Conservation (phyloP, 768 basidiomycete species). For the Phanerochaete sordida region DNA sequence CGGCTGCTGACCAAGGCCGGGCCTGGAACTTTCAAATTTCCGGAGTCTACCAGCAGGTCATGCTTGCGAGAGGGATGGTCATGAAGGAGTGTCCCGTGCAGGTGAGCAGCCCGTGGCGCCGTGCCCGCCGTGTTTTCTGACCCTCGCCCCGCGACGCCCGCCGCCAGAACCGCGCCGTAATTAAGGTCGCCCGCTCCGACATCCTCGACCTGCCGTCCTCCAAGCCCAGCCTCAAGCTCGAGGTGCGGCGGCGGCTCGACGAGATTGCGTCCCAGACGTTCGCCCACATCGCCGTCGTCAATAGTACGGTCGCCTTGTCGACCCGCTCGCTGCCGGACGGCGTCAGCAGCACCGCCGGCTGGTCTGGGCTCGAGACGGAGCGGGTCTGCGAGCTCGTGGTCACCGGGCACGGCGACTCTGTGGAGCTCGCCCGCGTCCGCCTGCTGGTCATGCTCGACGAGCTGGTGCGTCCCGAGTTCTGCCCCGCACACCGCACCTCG, state of each 20-base stretch:
- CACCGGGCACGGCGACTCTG: constrained; percentile 84
- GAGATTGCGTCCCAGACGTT: constrained; percentile 91
- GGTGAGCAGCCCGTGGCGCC: constrained; percentile 36
- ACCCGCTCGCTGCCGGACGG: constrained; percentile 76
- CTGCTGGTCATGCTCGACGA: constrained; percentile 94
- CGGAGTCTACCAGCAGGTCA: constrained; percentile 90
- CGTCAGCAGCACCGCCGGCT: constrained; percentile 72
- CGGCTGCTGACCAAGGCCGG: constrained; percentile 64
- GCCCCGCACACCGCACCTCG: constrained; percentile 4
- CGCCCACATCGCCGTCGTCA: constrained; percentile 92
- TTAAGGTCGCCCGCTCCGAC: constrained; percentile 90
- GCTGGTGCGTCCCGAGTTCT: constrained; percentile 55
- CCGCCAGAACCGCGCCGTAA: constrained; percentile 71
- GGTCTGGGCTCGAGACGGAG: constrained; percentile 92
- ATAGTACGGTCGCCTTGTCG: constrained; percentile 72
- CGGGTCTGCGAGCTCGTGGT: constrained; percentile 91
- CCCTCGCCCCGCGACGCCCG: constrained; percentile 14
- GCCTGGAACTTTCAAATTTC: constrained; percentile 90
- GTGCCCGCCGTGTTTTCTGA: constrained; percentile 6
- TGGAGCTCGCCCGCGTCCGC: constrained; percentile 87
- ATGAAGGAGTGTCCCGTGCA: constrained; percentile 87
- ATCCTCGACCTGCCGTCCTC: constrained; percentile 83
- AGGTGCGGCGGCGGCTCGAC: constrained; percentile 83
- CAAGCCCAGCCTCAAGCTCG: constrained; percentile 75
- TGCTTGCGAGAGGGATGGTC: constrained; percentile 84